phyloP scores from a whole-genome alignment of 768 basidiomycete species.

The Obba rivulosa region DNA sequence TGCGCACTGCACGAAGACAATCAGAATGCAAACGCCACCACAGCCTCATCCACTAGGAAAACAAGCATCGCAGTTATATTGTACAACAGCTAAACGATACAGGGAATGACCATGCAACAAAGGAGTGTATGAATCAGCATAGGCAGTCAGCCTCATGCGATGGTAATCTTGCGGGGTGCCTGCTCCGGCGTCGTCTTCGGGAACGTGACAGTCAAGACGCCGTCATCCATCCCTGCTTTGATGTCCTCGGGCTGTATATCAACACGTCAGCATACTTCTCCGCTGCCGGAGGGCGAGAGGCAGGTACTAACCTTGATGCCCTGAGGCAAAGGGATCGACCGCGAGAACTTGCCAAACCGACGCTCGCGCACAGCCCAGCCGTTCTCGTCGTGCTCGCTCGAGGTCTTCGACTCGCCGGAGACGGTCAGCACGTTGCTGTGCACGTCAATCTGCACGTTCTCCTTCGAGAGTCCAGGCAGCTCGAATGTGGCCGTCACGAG shows the following conservation, averaged over 20 bases:
- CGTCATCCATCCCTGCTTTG: constrained; percentile 22
- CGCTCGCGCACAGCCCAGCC: constrained; percentile 29
- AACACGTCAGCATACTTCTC: not conserved
- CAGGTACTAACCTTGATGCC: constrained; percentile 19
- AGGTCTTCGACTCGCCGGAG: constrained; percentile 39
- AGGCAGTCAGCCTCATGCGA: constrained; percentile 20
- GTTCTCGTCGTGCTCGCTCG: constrained; percentile 29
- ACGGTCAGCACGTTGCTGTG: constrained; percentile 43
- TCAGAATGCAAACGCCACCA: too few species aligned
- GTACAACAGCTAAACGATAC: too few species aligned
- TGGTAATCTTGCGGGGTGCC: constrained; percentile 19
- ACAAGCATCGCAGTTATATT: too few species aligned
- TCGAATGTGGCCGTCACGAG: constrained; percentile 50
- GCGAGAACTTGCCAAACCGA: constrained; percentile 21
- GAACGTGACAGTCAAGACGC: constrained; percentile 23
- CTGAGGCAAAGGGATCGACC: constrained; percentile 20
- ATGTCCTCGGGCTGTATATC: constrained; percentile 19
- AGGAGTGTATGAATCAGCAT: too few species aligned
- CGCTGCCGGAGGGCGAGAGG: not conserved
- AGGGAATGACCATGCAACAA: too few species aligned
- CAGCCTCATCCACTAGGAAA: too few species aligned
- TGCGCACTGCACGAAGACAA: too few species aligned
- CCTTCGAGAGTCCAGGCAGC: constrained; percentile 46
- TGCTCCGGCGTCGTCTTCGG: constrained; percentile 18
- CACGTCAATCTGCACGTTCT: constrained; percentile 46